These are phyloP conservation scores for Leishmania mexicana DNA, from an alignment of 208 protist species.

Conservation along the genomic window DNA sequence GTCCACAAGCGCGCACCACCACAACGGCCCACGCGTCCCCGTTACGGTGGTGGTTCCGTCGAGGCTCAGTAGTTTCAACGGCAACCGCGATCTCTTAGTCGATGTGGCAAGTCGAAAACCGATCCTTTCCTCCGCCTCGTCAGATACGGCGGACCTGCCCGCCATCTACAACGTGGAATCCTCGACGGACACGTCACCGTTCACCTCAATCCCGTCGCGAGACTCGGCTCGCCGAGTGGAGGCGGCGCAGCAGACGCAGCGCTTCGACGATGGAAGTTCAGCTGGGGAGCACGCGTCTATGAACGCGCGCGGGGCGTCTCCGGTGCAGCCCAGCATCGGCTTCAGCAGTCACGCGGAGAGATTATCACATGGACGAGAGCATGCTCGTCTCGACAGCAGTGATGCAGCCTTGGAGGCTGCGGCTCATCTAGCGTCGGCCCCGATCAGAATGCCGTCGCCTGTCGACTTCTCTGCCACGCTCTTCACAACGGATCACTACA, in stretches of 20 bases:
- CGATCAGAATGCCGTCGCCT: constrained; percentile 12
- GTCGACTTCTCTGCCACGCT: constrained; percentile 16
- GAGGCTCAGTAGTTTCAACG: neutral
- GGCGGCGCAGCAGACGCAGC: neutral
- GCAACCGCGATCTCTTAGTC: neutral
- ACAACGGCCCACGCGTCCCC: neutral
- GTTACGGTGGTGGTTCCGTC: constrained; percentile 2
- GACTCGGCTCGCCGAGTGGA: neutral
- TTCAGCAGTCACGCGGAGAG: neutral
- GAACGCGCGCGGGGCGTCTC: too few species aligned
- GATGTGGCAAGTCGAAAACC: neutral
- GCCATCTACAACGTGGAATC: constrained; percentile 20
- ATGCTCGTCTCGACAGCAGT: constrained; percentile 3
- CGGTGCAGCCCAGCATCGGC: neutral
- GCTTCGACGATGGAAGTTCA: neutral
- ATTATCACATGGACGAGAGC: neutral
- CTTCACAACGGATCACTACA: constrained; percentile 36
- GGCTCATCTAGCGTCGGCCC: neutral
- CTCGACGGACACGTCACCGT: neutral
- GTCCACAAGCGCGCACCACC: neutral
- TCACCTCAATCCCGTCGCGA: neutral
- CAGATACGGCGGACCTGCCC: constrained; percentile 16
- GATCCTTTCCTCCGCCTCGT: neutral
- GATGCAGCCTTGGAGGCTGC: neutral
- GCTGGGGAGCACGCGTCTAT: neutral